Evolutionary conservation across 116 monocot species (phyloP).

Genomic region (Posidonia oceanica): DNA sequence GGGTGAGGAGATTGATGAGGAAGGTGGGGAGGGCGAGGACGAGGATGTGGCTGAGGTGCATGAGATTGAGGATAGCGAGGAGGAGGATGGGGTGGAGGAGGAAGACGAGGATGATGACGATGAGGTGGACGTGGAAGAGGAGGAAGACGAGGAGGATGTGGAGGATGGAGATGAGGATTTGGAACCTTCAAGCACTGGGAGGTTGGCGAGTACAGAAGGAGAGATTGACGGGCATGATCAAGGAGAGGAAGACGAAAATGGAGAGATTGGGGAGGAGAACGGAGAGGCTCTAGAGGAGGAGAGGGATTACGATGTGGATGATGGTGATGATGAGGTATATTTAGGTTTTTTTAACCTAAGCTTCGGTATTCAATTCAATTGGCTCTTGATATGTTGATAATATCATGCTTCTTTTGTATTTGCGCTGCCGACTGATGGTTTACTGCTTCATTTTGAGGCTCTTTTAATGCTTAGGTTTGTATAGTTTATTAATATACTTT

Average conservation of each 20-base stretch:
- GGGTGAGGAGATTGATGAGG: slow-evolving; percentile 35
- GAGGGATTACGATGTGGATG: slow-evolving; percentile 24
- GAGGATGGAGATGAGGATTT: slow-evolving; percentile 33
- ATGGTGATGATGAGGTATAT: slow-evolving; percentile 50
- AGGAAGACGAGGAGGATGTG: slow-evolving; percentile 33
- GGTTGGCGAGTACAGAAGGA: slow-evolving; percentile 32
- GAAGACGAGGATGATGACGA: slow-evolving; percentile 41
- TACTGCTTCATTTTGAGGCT: background rate
- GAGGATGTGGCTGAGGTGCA: slow-evolving; percentile 44
- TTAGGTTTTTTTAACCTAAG: background rate
- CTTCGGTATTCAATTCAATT: background rate
- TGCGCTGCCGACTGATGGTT: background rate
- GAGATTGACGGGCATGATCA: slow-evolving; percentile 85
- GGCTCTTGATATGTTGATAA: background rate
- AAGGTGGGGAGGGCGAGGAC: slow-evolving; percentile 38
- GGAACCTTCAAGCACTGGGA: slow-evolving; percentile 32
- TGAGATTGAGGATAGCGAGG: slow-evolving; percentile 56
- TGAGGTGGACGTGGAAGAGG: slow-evolving; percentile 27
- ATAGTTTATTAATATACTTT: no score
- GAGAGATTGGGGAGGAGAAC: slow-evolving; percentile 75
- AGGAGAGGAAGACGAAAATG: slow-evolving; percentile 63
- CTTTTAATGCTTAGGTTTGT: background rate
- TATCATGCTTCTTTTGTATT: background rate
- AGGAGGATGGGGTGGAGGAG: slow-evolving; percentile 57
- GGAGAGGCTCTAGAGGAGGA: slow-evolving; percentile 43